Conservation (phyloP, 2,329 filamentous ascomycete genomes). For the Pseudogymnoascus sp. region DNA sequence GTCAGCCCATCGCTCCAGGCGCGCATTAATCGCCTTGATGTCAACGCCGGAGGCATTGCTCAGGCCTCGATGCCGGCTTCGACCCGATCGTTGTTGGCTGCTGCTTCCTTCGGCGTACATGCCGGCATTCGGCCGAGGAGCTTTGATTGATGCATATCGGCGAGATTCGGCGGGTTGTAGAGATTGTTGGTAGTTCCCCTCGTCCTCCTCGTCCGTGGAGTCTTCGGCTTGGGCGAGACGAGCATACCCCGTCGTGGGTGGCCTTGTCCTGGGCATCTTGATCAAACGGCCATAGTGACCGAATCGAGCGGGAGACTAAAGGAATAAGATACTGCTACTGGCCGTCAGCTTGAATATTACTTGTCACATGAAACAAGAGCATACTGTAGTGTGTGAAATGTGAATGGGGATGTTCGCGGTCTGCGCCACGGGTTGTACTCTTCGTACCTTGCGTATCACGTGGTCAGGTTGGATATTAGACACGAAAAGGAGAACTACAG, state of each 20-base stretch:
- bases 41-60: slow-evolving; percentile 84
- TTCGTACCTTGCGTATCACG: not conserved
- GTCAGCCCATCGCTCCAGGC: slow-evolving; percentile 92
- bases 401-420: not conserved
- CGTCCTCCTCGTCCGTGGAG: slow-evolving; percentile 64
- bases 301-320: not conserved
- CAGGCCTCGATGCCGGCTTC: slow-evolving; percentile 45
- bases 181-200: slow-evolving; percentile 53
- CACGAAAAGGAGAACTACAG: not conserved
- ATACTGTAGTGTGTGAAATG: not conserved
- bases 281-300: not conserved
- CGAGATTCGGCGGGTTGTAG: slow-evolving; percentile 49
- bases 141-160: slow-evolving; percentile 57
- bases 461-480: not conserved
- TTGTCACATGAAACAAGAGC: not conserved
- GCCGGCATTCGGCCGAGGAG: slow-evolving; percentile 53
- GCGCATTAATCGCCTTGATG: slow-evolving; percentile 95
- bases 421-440: not conserved
- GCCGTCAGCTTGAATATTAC: not conserved
- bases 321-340: not conserved
- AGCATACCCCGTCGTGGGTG: slow-evolving; percentile 75
- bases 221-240: slow-evolving; percentile 76
- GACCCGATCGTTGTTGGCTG: slow-evolving; percentile 34
- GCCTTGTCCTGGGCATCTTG: slow-evolving; percentile 33
- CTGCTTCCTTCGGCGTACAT: slow-evolving; percentile 43